A percentile compares a stretch with the other conserved stretches of the same genome.
phyloP scores from a whole-genome alignment of 345 rosid species.

The Mallotus nudiflorus region DNA sequence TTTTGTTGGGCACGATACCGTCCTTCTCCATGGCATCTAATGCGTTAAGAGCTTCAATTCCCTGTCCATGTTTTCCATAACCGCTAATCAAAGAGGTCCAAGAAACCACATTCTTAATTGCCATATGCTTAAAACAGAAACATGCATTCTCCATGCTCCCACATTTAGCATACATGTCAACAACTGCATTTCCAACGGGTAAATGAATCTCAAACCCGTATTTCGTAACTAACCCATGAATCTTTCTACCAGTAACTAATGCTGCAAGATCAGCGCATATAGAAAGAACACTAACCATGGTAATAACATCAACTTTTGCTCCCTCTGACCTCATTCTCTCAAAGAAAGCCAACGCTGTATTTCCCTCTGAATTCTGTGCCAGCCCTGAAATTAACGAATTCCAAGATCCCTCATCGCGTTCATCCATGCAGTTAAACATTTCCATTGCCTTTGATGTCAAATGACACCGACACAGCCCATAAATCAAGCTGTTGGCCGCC shows the following conservation, averaged over 20 bases:
- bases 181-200: slow-evolving; percentile 26
- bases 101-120: slow-evolving; percentile 25
- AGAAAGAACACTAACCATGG: slow-evolving; percentile 33
- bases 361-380: slow-evolving; percentile 7
- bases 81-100: slow-evolving; percentile 32
- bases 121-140: slow-evolving; percentile 20
- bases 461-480: slow-evolving; percentile 14
- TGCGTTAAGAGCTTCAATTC: slow-evolving; percentile 20
- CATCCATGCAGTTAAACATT: slow-evolving; percentile 16
- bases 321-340: slow-evolving; percentile 29
- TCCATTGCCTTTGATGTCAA: slow-evolving; percentile 16
- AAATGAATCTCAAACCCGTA: slow-evolving; percentile 18
- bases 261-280: slow-evolving; percentile 24
- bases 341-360: slow-evolving; percentile 19
- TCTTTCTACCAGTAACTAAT: slow-evolving; percentile 11
- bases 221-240: slow-evolving; percentile 22
- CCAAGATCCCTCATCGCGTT: slow-evolving; percentile 28
- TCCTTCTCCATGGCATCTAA: slow-evolving; percentile 25
- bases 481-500: slow-evolving; percentile 25
- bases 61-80: slow-evolving; percentile 31
- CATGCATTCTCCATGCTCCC: slow-evolving; percentile 23
- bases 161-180: slow-evolving; percentile 36
- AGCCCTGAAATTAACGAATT: slow-evolving; percentile 31
- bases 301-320: slow-evolving; percentile 22
- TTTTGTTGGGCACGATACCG: slow-evolving; percentile 18